Conservation (phyloP, 208 protist species). For the Acanthamoeba castellanii region DNA sequence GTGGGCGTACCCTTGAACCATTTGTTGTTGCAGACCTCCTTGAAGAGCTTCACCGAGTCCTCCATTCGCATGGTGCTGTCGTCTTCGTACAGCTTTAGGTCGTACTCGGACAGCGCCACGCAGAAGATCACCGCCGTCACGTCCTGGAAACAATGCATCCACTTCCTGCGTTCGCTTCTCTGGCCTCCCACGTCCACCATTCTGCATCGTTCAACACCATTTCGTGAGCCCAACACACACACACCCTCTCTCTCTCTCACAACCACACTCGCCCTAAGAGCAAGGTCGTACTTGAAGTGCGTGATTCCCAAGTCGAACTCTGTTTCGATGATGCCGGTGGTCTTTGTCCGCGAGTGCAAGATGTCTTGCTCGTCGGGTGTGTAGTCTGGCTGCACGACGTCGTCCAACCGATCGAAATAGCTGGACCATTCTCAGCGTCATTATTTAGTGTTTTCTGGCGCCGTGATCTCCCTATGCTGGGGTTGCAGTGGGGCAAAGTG, state of each 20-base stretch:
- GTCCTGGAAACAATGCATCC: constrained; percentile 92
- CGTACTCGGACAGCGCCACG: constrained; percentile 87
- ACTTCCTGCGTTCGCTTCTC: constrained; percentile 89
- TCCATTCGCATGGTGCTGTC: constrained; percentile 87
- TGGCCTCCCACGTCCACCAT: constrained; percentile 94
- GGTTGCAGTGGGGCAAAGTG: not conserved
- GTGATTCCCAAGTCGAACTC: constrained; percentile 87
- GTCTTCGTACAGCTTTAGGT: constrained; percentile 91
- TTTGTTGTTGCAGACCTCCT: constrained; percentile 89
- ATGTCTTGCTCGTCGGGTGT: constrained; percentile 90
- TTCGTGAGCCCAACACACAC: not conserved
- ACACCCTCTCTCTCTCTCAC: too few species aligned
- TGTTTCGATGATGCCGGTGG: constrained; percentile 89
- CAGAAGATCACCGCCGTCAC: constrained; percentile 91
- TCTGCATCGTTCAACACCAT: constrained; percentile 85
- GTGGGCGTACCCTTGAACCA: constrained; percentile 88
- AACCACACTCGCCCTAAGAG: too few species aligned
- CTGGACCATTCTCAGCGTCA: constrained; percentile 61
- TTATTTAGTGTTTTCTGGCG: not conserved
- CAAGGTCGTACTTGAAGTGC: constrained; percentile 85
- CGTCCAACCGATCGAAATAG: constrained; percentile 89
- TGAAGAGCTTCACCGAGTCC: constrained; percentile 89
- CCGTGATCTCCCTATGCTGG: too few species aligned
- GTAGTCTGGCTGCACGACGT: constrained; percentile 84
- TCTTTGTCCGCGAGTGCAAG: constrained; percentile 87